Evolutionary conservation across 441 rosid genomes (phyloP).

Genomic region (Adansonia rubrostipa): DNA sequence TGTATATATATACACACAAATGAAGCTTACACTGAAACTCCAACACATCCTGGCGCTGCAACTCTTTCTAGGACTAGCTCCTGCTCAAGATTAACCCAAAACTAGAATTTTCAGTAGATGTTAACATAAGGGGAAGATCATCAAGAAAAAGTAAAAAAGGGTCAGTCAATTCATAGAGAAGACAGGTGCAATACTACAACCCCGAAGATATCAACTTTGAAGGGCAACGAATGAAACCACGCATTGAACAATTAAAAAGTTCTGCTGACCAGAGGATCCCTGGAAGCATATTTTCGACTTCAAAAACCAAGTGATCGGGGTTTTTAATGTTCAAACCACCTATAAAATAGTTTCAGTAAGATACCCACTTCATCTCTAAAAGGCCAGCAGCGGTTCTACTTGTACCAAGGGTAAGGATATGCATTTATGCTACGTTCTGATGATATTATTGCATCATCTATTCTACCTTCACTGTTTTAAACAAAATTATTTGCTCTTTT

Average conservation of each 20-base stretch:
- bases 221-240: neutral
- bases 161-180: neutral
- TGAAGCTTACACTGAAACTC: constrained; percentile 55
- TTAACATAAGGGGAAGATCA: neutral
- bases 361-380: neutral
- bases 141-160: neutral
- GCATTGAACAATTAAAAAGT: neutral
- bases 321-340: constrained; percentile 16
- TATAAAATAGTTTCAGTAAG: neutral
- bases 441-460: neutral
- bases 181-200: neutral
- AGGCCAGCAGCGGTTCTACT: neutral
- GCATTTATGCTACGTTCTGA: neutral
- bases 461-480: neutral
- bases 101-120: neutral
- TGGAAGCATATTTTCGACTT: neutral
- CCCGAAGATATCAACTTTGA: neutral
- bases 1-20: neutral
- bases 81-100: constrained; percentile 49
- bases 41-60: constrained; percentile 47
- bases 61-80: constrained; percentile 69
- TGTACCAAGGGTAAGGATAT: no score
- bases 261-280: neutral
- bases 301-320: neutral
- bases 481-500: neutral